Percentiles rank a stretch among this genome's conserved stretches.
phyloP scores from a whole-genome alignment of 495 filamentous ascomycete species.

The Trichoderma reesei region DNA sequence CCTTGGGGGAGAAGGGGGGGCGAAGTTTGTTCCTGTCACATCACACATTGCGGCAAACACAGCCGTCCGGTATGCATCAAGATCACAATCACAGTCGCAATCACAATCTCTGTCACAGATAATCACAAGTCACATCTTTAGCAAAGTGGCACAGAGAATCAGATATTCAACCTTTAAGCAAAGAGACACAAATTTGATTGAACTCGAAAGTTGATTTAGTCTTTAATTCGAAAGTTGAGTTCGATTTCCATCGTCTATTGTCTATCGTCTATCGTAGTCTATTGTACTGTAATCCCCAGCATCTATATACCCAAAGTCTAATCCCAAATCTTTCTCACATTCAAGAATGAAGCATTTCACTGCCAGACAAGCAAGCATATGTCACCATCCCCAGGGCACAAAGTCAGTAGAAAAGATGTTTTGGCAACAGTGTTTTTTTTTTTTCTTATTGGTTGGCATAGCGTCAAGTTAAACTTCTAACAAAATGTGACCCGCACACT shows the following conservation, averaged over 20 bases:
- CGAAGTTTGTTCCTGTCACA: neutral
- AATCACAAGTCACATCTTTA: neutral
- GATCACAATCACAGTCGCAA: too few species aligned
- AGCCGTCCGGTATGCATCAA: too few species aligned
- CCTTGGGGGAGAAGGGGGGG: neutral
- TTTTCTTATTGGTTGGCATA: constrained; percentile 7
- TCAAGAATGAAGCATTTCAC: neutral
- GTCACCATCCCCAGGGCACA: neutral
- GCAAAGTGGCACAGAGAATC: too few species aligned
- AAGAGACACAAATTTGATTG: neutral
- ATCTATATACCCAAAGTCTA: neutral
- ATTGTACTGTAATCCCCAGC: neutral
- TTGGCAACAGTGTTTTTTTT: constrained; percentile 7
- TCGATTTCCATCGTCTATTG: too few species aligned
- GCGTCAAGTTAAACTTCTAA: constrained; percentile 7
- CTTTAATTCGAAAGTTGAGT: neutral
- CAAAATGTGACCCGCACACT: constrained; percentile 4
- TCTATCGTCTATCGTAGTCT: too few species aligned
- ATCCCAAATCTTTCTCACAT: neutral
- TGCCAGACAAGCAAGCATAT: neutral
- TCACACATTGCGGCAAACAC: too few species aligned
- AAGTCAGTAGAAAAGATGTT: neutral
- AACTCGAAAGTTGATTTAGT: neutral
- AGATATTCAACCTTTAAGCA: too few species aligned
- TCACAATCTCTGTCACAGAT: too few species aligned